Base-by-base conservation (phyloP, 352 stramenopile species). In the Blastocystis sp. region DNA sequence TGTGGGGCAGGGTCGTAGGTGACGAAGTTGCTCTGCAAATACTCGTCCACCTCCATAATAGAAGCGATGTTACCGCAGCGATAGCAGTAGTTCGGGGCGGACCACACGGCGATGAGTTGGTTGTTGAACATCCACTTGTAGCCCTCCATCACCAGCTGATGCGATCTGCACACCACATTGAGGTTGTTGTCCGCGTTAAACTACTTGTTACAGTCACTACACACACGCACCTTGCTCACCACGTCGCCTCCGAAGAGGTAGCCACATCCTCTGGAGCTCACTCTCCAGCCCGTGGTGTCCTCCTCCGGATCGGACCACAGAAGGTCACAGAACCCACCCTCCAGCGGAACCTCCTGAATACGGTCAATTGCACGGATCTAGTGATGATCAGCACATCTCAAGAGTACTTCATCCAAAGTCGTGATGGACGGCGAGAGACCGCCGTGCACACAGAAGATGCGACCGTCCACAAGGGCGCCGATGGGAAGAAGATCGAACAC, bases 401-500 rank as follows among this genome's bases (percentile, higher is more conserved):
- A n/a, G n/a, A 23, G n/a, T 64, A n/a, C 59, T 64, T 60, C 59
- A 64, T 71, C 64, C 34, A 71, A 0, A 71, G 64, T 53, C 34
- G 34, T 71, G 41, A 71, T 71, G 11, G 34, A 53, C 11, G 64
- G 64, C 92, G 94, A 89, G 95, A 98, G 28, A 34, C 28, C 28
- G 28, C 28, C 28, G 28, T 34, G 28, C 28, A 34, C 28, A 0
- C 28, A 34, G 90, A 99, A 98, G 82, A 99, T 98, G 89, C 97
- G 97, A 92, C 98, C 95, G 88, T 99, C 96, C 88, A 99, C 98
- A 91, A 99, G 97, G 61, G 96, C 97, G 52, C 92, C 95, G 7
- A 99, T 91, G 90, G 91, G 96, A 89, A 99, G 94, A 93, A 98
- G 99, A 91, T 99, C 97, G 89, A 99, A 99, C 90, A 99, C 98